A percentile compares a stretch with the other conserved stretches of the same genome.
These are phyloP conservation scores for Melanogaster broomeanus DNA, from an alignment of 768 basidiomycete species.

Conservation along the genomic window DNA sequence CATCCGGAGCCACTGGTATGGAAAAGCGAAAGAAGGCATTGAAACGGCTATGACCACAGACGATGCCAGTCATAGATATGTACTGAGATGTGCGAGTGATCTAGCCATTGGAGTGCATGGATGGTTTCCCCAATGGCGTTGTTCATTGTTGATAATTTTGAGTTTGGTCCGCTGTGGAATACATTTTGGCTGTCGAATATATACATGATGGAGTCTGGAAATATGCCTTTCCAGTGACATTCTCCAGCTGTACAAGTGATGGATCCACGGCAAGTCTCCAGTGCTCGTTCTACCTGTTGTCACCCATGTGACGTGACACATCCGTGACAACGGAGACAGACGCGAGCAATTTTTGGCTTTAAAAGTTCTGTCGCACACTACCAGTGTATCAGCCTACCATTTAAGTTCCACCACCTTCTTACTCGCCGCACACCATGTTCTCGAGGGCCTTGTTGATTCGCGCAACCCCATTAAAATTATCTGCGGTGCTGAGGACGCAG, in stretches of 20 bases:
- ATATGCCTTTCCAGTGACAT: too few species aligned
- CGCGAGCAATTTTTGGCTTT: constrained; percentile 18
- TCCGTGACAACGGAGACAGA: constrained; percentile 3
- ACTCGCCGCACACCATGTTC: constrained; percentile 17
- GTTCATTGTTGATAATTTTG: not conserved
- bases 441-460: constrained; percentile 20
- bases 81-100: not conserved
- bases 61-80: constrained; percentile 3
- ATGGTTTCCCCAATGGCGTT: not conserved
- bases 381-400: too few species aligned
- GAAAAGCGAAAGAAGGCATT: constrained; percentile 91
- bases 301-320: constrained; percentile 21
- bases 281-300: too few species aligned
- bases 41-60: constrained; percentile 59
- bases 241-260: too few species aligned
- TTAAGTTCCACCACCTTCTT: not conserved
- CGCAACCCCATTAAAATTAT: constrained; percentile 10
- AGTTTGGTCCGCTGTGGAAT: not conserved
- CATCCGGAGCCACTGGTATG: constrained; percentile 56
- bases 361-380: too few species aligned
- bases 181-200: not conserved
- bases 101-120: not conserved
- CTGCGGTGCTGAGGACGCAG: constrained; percentile 7
- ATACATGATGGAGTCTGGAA: not conserved
- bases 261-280: too few species aligned